A percentile compares a stretch with the other conserved stretches of the same genome.
These are phyloP conservation scores for Fraxinus baroniana DNA, from an alignment of 305 asterid genomes.

Conservation along the genomic window DNA sequence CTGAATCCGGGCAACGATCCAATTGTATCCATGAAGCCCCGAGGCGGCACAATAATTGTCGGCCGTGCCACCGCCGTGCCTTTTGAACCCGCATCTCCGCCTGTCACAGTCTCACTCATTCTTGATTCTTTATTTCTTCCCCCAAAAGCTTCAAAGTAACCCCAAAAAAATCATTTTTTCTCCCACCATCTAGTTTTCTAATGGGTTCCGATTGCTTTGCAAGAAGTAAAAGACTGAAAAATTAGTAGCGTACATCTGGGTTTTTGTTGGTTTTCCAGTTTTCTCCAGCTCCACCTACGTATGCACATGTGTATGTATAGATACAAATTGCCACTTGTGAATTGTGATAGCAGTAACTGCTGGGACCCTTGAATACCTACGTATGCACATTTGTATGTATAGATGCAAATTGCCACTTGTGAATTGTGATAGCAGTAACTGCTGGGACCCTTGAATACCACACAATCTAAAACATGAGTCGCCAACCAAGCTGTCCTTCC, in stretches of 20 bases:
- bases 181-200: neutral
- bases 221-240: neutral
- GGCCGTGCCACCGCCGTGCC: constrained; percentile 40
- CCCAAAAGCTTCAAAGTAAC: neutral
- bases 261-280: neutral
- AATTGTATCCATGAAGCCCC: constrained; percentile 60
- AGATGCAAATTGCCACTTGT: constrained; percentile 24
- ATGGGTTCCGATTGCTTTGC: neutral
- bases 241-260: neutral
- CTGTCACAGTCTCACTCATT: constrained; percentile 51
- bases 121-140: neutral
- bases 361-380: constrained; percentile 16
- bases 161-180: neutral
- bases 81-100: constrained; percentile 29
- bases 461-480: constrained; percentile 10
- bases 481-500: constrained; percentile 24
- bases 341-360: constrained; percentile 6
- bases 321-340: constrained; percentile 23
- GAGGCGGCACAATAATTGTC: constrained; percentile 71
- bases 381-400: neutral
- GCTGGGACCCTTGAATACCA: constrained; percentile 22
- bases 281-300: neutral
- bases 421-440: neutral
- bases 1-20: constrained; percentile 68
- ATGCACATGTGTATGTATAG: neutral